Evolutionary conservation across 75 land plant species (phyloP).

Genomic region (Cryptomeria japonica): DNA sequence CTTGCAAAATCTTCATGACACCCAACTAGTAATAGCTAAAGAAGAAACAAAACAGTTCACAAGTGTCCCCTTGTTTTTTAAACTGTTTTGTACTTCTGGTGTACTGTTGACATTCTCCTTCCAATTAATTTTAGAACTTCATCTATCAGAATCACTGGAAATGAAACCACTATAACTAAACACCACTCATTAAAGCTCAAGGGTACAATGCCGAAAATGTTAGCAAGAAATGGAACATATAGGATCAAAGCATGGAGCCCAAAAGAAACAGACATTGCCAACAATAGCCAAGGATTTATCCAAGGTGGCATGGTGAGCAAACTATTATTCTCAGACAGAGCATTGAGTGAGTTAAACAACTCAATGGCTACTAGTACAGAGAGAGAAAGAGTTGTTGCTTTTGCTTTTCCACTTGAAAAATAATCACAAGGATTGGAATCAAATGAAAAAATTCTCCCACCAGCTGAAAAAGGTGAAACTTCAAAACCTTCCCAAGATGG

Average conservation of each 20-base stretch:
- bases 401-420: slow-evolving; percentile 76
- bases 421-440: slow-evolving; percentile 81
- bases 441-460: slow-evolving; percentile 47
- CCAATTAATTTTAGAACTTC: slow-evolving; percentile 76
- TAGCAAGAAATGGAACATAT: slow-evolving; percentile 82
- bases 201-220: slow-evolving; percentile 83
- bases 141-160: slow-evolving; percentile 87
- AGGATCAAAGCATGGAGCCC: slow-evolving; percentile 77
- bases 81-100: slow-evolving; percentile 42
- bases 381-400: slow-evolving; percentile 90
- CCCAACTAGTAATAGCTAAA: neutral
- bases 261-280: slow-evolving; percentile 86
- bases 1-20: neutral
- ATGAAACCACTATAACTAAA: slow-evolving; percentile 65
- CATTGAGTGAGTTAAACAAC: slow-evolving; percentile 94
- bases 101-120: slow-evolving; percentile 36
- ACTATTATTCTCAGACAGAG: slow-evolving; percentile 90
- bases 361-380: slow-evolving; percentile 92
- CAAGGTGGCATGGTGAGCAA: slow-evolving; percentile 85
- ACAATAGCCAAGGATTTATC: slow-evolving; percentile 87
- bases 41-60: neutral
- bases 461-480: slow-evolving; percentile 66
- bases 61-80: slow-evolving; percentile 10
- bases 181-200: slow-evolving; percentile 80
- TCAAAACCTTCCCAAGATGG: slow-evolving; percentile 73